Conservation (phyloP, 441 rosid genomes). For the Pelargonium exstipulatum region DNA sequence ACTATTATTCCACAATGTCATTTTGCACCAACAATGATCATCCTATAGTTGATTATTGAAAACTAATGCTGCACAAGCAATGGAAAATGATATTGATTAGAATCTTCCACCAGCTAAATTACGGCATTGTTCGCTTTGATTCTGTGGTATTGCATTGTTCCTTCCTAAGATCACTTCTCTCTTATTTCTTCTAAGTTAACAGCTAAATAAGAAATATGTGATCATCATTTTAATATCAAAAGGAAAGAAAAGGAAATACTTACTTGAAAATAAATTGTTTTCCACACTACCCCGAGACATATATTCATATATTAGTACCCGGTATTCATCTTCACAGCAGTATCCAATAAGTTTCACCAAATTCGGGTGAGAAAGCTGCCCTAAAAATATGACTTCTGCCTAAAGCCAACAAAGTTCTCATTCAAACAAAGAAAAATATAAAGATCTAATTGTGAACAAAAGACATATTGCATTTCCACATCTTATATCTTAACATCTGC, state of each 20-base stretch:
- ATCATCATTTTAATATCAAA: not conserved
- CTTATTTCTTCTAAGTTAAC: not conserved
- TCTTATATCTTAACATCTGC: not conserved
- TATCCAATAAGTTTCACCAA: conserved; percentile 86
- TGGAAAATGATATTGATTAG: too few species aligned
- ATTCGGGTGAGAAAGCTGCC: conserved; percentile 93
- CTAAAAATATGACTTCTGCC: conserved; percentile 97
- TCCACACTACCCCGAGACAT: conserved; percentile 95
- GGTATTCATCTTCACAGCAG: conserved; percentile 86
- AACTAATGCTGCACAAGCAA: too few species aligned
- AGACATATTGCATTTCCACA: not conserved
- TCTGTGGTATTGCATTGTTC: too few species aligned
- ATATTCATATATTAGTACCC: conserved; percentile 81
- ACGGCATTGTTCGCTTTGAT: too few species aligned
- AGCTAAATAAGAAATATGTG: not conserved
- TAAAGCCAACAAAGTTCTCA: conserved; percentile 26
- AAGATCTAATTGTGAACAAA: not conserved
- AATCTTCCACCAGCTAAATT: too few species aligned
- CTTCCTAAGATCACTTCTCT: too few species aligned
- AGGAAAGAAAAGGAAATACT: conserved; percentile 23
- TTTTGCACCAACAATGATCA: too few species aligned
- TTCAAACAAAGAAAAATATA: conserved; percentile 13
- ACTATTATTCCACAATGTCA: too few species aligned
- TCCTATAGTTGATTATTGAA: too few species aligned
- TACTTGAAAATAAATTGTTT: conserved; percentile 77